phyloP scores from a whole-genome alignment of 1,284 basidiomycete species.

The Lentinus polychrous region DNA sequence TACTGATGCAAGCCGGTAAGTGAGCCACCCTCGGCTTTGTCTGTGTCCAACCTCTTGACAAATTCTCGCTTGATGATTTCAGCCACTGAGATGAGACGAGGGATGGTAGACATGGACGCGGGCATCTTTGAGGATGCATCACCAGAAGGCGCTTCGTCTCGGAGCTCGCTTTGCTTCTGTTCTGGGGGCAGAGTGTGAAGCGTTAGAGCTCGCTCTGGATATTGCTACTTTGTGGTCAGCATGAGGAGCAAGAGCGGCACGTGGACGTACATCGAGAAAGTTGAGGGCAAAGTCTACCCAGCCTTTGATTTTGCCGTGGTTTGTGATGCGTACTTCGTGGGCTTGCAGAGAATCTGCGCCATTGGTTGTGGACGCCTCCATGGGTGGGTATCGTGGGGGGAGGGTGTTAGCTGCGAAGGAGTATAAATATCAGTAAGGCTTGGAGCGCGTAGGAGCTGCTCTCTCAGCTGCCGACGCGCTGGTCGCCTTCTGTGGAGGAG shows the following conservation, averaged over 20 bases:
- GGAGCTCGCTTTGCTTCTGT: constrained; percentile 6
- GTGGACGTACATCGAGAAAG: constrained; percentile 46
- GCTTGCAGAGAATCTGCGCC: neutral
- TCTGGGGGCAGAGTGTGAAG: constrained; percentile 59
- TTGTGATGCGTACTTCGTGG: constrained; percentile 52
- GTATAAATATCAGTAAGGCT: too few relatives aligned
- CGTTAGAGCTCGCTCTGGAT: constrained; percentile 47
- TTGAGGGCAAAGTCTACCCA: constrained; percentile 60
- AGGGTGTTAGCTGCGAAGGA: too few relatives aligned
- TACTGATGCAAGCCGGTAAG: constrained; percentile 69
- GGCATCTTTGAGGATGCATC: constrained; percentile 12
- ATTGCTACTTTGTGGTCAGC: constrained; percentile 34
- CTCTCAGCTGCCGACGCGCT: too few relatives aligned
- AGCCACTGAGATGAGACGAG: constrained; percentile 68
- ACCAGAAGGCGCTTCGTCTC: neutral
- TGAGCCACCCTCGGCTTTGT: constrained; percentile 24
- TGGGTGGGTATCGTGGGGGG: neutral
- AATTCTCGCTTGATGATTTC: constrained; percentile 85
- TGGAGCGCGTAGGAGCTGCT: too few relatives aligned
- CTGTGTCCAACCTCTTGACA: constrained; percentile 40
- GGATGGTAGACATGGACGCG: constrained; percentile 41
- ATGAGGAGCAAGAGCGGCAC: constrained; percentile 2
- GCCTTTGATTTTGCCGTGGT: constrained; percentile 53
- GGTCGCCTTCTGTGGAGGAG: too few relatives aligned
- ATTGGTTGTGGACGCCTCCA: constrained; percentile 5